These are phyloP conservation scores for Pseudopyricularia cyperi DNA, from an alignment of 2,329 filamentous ascomycete species.

Conservation along the genomic window DNA sequence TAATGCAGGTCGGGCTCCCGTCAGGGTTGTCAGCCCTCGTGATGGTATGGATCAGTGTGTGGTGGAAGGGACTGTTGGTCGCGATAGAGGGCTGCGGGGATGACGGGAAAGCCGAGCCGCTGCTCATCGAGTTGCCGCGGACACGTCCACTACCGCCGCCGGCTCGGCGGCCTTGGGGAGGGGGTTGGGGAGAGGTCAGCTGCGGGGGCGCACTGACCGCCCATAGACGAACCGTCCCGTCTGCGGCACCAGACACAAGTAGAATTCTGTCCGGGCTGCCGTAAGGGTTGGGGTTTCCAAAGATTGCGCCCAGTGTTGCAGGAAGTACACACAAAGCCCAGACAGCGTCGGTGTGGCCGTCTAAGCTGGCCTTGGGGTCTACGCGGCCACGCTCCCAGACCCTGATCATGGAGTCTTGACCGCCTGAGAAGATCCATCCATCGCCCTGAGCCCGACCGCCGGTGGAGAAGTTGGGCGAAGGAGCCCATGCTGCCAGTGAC, in stretches of 20 bases:
- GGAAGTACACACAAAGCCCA: constrained; percentile 93
- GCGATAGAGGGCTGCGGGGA: constrained; percentile 82
- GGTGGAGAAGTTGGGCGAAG: constrained; percentile 77
- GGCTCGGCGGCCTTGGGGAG: constrained; percentile 40
- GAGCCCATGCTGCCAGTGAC: constrained; percentile 73
- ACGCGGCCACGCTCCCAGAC: constrained; percentile 94
- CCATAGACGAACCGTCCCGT: constrained; percentile 88
- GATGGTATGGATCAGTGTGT: constrained; percentile 81
- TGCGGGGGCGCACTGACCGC: constrained; percentile 85
- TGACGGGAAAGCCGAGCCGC: constrained; percentile 80
- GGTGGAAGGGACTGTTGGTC: constrained; percentile 73
- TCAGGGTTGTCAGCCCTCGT: constrained; percentile 49
- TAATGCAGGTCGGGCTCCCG: constrained; percentile 81
- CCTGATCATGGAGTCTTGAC: constrained; percentile 81
- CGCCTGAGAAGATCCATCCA: constrained; percentile 97
- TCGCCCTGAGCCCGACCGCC: constrained; percentile 80
- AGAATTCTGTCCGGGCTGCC: constrained; percentile 77
- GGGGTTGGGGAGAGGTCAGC: constrained; percentile 65
- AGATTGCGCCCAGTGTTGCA: constrained; percentile 65
- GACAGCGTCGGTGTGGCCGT: constrained; percentile 89
- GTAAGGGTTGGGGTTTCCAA: constrained; percentile 61
- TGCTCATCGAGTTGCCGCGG: constrained; percentile 85
- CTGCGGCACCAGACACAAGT: constrained; percentile 81
- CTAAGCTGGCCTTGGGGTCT: constrained; percentile 86
- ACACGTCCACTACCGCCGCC: constrained; percentile 49